A percentile compares a stretch with the other conserved stretches of the same genome.
phyloP scores from a whole-genome alignment of 495 filamentous ascomycete species.

The Talaromyces borbonicus region DNA sequence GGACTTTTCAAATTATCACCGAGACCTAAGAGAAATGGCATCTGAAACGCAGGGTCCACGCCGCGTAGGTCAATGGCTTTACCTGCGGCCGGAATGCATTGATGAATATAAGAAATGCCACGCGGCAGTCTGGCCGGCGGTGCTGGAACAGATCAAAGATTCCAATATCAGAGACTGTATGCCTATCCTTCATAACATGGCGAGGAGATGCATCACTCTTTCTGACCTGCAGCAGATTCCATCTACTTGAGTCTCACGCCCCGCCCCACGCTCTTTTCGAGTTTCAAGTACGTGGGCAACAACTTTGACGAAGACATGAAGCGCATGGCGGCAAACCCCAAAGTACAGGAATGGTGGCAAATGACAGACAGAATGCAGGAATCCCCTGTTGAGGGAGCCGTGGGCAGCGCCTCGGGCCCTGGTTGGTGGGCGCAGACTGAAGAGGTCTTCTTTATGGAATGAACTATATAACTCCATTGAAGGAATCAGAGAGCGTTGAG shows the following conservation, averaged over 20 bases:
- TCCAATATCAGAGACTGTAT: slow-evolving; percentile 65
- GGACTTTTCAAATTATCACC: too few species aligned
- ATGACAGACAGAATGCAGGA: slow-evolving; percentile 69
- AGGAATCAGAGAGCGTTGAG: too few species aligned
- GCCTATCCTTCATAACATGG: slow-evolving; percentile 3
- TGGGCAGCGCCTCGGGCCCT: slow-evolving; percentile 50
- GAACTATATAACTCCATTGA: too few species aligned
- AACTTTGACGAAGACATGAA: slow-evolving; percentile 64
- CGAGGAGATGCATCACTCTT: neutral
- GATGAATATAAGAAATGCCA: slow-evolving; percentile 64
- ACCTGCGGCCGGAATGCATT: slow-evolving; percentile 54
- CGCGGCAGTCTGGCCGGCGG: slow-evolving; percentile 63
- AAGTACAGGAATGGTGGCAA: slow-evolving; percentile 67
- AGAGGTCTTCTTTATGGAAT: slow-evolving; percentile 59
- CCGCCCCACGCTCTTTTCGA: slow-evolving; percentile 54
- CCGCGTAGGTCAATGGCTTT: slow-evolving; percentile 58
- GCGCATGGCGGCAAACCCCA: slow-evolving; percentile 56
- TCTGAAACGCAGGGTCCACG: slow-evolving; percentile 18
- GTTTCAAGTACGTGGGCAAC: slow-evolving; percentile 63
- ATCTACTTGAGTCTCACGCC: slow-evolving; percentile 54
- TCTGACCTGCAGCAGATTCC: slow-evolving; percentile 42
- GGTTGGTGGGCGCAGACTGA: slow-evolving; percentile 64
- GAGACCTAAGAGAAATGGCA: neutral
- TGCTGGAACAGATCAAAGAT: slow-evolving; percentile 59
- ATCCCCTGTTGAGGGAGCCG: slow-evolving; percentile 51